These are phyloP conservation scores for Diaporthe sp. DNA, from an alignment of 2,329 filamentous ascomycete genomes.

Conservation along the genomic window DNA sequence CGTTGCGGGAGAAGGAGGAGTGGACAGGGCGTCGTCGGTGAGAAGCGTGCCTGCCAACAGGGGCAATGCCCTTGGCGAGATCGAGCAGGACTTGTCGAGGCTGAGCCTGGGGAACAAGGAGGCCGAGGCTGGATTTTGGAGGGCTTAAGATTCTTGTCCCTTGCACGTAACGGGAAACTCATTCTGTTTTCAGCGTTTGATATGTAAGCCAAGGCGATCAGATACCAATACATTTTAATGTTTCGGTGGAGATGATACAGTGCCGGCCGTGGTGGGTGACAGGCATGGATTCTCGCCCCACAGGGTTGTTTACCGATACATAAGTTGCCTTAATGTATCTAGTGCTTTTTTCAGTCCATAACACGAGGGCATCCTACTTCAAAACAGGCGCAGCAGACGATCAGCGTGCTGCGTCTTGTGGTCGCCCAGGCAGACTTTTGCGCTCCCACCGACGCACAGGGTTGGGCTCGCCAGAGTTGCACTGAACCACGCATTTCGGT, in stretches of 20 bases:
- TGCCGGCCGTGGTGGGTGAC: background rate
- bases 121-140: slow-evolving; percentile 21
- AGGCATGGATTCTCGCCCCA: too few relatives aligned
- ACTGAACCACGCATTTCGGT: too few relatives aligned
- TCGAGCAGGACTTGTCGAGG: slow-evolving; percentile 31
- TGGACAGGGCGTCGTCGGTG: slow-evolving; percentile 13
- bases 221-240: slow-evolving; percentile 22
- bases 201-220: background rate
- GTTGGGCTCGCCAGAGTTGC: too few relatives aligned
- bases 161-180: background rate
- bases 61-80: slow-evolving; percentile 14
- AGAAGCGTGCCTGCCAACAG: slow-evolving; percentile 12
- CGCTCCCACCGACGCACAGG: too few relatives aligned
- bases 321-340: too few relatives aligned
- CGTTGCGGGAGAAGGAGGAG: background rate
- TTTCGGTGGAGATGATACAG: background rate
- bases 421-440: too few relatives aligned
- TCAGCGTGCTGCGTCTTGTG: too few relatives aligned
- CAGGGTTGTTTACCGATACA: too few relatives aligned
- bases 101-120: slow-evolving; percentile 35
- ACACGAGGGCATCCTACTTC: too few relatives aligned
- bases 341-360: too few relatives aligned
- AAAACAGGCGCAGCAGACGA: too few relatives aligned
- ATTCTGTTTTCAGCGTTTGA: background rate
- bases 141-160: background rate